Evolutionary conservation across 2,329 filamentous ascomycete genomes (phyloP).

Genomic region (Penicillium brevicompactum): DNA sequence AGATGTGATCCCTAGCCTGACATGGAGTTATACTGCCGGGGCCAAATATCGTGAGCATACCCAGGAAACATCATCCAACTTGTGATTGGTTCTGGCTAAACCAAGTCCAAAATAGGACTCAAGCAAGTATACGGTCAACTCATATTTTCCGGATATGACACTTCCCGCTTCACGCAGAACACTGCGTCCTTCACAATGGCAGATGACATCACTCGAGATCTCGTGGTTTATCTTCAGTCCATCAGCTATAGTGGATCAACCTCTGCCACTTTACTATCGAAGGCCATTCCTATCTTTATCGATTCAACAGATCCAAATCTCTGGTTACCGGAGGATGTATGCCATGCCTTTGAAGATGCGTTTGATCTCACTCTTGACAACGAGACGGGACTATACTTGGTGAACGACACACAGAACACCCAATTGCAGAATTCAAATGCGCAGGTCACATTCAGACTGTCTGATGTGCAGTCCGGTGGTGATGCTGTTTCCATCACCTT

Average conservation of each 20-base stretch:
- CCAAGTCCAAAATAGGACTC: conserved; percentile 29
- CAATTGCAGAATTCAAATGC: conserved; percentile 52
- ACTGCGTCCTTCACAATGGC: conserved; percentile 60
- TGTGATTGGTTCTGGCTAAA: no score
- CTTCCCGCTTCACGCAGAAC: conserved; percentile 63
- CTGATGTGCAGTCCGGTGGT: conserved; percentile 42
- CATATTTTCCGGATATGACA: conserved; percentile 71
- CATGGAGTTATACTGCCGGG: conserved; percentile 75
- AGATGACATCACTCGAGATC: conserved; percentile 59
- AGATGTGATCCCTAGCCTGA: conserved; percentile 68
- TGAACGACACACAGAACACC: conserved; percentile 60
- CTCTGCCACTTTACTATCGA: conserved; percentile 18
- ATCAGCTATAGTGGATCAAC: conserved; percentile 22
- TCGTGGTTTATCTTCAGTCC: conserved; percentile 59
- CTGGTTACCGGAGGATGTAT: conserved; percentile 55
- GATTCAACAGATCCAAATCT: conserved; percentile 54
- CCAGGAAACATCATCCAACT: not conserved
- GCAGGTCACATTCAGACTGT: conserved; percentile 61
- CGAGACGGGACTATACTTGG: conserved; percentile 64
- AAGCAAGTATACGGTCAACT: conserved; percentile 58
- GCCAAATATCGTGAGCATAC: conserved; percentile 65
- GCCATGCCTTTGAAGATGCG: conserved; percentile 64
- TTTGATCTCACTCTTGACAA: conserved; percentile 68
- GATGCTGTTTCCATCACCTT: conserved; percentile 18
- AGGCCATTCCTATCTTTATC: conserved; percentile 47